Percentiles rank a stretch among this genome's conserved stretches.
These are phyloP conservation scores for Wolfiporia cocos DNA, from an alignment of 1,284 basidiomycete species.

Conservation along the genomic window DNA sequence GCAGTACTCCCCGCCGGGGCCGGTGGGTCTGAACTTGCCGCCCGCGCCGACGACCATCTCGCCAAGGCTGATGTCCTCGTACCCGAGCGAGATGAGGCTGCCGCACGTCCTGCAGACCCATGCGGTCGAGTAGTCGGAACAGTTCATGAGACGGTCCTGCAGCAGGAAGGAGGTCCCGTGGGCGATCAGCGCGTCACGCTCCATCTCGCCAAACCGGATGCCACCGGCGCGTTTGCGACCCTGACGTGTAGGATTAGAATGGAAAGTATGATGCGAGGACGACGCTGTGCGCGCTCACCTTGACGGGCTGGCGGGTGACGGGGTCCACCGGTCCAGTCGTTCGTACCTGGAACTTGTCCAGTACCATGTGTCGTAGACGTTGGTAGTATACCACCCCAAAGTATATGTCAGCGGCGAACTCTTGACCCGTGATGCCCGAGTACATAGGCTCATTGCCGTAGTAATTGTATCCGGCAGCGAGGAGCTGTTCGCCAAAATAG, in stretches of 20 bases:
- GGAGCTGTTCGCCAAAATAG: constrained; percentile 95
- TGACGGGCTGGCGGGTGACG: constrained; percentile 94
- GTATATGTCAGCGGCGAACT: constrained; percentile 98
- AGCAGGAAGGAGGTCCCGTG: constrained; percentile 98
- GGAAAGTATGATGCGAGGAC: no score
- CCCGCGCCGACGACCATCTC: constrained; percentile 51
- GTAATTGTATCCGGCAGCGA: constrained; percentile 96
- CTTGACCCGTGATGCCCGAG: constrained; percentile 97
- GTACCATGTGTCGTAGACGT: constrained; percentile 97
- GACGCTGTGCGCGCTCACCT: no score
- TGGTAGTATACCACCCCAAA: constrained; percentile 99
- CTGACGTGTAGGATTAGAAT: constrained; percentile 33
- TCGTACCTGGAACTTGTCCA: constrained; percentile 99
- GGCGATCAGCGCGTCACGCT: constrained; percentile 96
- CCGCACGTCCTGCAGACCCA: constrained; percentile 98
- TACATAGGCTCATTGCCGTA: constrained; percentile 99
- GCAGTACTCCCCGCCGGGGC: constrained; percentile 85
- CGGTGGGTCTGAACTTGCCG: constrained; percentile 45
- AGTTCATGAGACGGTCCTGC: constrained; percentile 99
- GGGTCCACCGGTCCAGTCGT: constrained; percentile 97
- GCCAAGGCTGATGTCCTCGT: constrained; percentile 76
- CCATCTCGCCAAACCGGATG: constrained; percentile 99
- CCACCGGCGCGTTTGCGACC: constrained; percentile 98
- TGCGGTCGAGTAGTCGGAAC: constrained; percentile 97
- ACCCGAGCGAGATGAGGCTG: constrained; percentile 91